These are phyloP conservation scores for Aspergillus ellipticus DNA, from an alignment of 495 filamentous ascomycete species.

Conservation along the genomic window DNA sequence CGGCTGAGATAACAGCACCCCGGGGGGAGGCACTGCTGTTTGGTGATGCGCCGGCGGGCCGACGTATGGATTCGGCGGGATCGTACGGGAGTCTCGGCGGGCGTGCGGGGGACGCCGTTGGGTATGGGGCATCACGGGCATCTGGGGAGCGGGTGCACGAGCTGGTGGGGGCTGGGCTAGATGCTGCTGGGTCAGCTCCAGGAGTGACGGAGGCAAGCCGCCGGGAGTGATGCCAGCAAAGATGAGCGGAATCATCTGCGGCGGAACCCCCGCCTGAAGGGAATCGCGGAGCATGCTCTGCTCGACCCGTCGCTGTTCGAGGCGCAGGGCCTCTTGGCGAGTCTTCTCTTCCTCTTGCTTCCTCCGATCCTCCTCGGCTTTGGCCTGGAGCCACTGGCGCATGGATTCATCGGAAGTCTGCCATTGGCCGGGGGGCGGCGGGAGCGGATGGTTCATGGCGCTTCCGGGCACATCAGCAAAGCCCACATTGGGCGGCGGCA, in stretches of 20 bases:
- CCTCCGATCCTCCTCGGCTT: conserved; percentile 78
- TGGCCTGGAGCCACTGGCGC: conserved; percentile 77
- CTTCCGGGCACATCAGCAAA: conserved; percentile 35
- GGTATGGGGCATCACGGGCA: conserved; percentile 30
- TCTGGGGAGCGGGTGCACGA: conserved; percentile 38
- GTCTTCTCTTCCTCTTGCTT: conserved; percentile 88
- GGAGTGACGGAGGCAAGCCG: conserved; percentile 52
- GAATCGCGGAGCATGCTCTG: conserved; percentile 81
- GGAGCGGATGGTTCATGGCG: conserved; percentile 46
- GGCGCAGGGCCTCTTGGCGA: conserved; percentile 66
- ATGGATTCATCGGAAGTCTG: conserved; percentile 74
- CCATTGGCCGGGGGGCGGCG: conserved; percentile 68
- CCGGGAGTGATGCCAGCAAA: conserved; percentile 78
- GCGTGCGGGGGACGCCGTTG: conserved; percentile 15
- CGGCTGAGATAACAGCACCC: conserved; percentile 20
- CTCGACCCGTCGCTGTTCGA: conserved; percentile 83
- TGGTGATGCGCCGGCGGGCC: conserved; percentile 22
- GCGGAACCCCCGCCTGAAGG: conserved; percentile 74
- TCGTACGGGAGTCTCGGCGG: conserved; percentile 24
- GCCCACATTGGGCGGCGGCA: conserved; percentile 32
- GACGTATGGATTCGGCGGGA: conserved; percentile 37
- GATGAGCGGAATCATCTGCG: conserved; percentile 81
- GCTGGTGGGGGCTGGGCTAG: conserved; percentile 33
- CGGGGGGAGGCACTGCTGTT: conserved; percentile 12
- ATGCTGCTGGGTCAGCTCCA: conserved; percentile 76